Evolutionary conservation across 2,329 filamentous ascomycete genomes (phyloP).

Genomic region (Phoma sp.): DNA sequence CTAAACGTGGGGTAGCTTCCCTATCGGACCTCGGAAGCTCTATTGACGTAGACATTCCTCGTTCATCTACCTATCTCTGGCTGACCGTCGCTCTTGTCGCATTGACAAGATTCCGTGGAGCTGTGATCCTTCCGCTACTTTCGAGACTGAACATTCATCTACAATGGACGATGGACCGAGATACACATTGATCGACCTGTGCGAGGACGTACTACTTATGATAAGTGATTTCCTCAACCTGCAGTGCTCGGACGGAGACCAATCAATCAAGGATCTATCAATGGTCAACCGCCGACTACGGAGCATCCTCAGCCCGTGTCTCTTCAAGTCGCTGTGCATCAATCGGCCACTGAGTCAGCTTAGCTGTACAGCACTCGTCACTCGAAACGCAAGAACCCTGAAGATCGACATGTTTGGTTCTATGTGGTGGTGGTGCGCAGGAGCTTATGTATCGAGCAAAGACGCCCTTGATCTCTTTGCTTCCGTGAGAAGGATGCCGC

Average conservation of each 20-base stretch:
- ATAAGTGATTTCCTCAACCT: conserved; percentile 20
- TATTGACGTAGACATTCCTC: conserved; percentile 8
- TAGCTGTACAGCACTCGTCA: neutral
- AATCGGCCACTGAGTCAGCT: conserved; percentile 22
- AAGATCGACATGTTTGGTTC: conserved; percentile 28
- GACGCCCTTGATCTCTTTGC: conserved; percentile 24
- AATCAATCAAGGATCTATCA: conserved; percentile 18
- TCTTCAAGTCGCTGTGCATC: conserved; percentile 25
- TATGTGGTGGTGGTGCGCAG: conserved; percentile 28
- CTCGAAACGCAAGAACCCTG: conserved; percentile 12
- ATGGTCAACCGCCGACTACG: conserved; percentile 19
- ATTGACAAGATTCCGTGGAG: neutral
- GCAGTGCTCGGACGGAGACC: neutral
- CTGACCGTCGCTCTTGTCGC: neutral
- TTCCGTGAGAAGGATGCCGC: conserved; percentile 9
- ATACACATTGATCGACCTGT: conserved; percentile 22
- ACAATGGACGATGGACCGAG: neutral
- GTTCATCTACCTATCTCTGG: neutral
- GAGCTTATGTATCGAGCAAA: conserved; percentile 19
- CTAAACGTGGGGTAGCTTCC: conserved; percentile 16
- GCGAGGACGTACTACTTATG: conserved; percentile 25
- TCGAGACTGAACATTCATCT: neutral
- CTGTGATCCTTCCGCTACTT: neutral
- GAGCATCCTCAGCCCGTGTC: conserved; percentile 10
- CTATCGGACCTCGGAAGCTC: conserved; percentile 7